These are phyloP conservation scores for Penicillium psychrofluorescens DNA, from an alignment of 495 filamentous ascomycete genomes.

Conservation along the genomic window DNA sequence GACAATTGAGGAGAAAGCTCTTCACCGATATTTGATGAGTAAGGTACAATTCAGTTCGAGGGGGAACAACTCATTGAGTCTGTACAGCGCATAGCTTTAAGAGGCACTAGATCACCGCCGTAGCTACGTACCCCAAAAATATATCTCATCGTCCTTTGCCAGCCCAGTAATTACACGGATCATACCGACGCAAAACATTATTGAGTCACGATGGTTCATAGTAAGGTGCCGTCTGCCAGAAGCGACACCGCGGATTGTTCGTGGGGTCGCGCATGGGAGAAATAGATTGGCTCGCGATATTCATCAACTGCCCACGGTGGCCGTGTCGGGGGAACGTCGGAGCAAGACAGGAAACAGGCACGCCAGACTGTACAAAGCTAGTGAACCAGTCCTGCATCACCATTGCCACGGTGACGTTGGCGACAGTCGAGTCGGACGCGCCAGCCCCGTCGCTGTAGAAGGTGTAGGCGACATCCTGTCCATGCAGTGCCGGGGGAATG, in stretches of 20 bases:
- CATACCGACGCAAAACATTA: neutral
- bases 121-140: too few species aligned
- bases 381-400: slow-evolving; percentile 55
- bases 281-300: slow-evolving; percentile 36
- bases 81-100: too few species aligned
- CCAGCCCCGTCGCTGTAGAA: slow-evolving; percentile 42
- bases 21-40: too few species aligned
- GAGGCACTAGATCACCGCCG: too few species aligned
- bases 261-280: slow-evolving; percentile 32
- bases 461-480: slow-evolving; percentile 53
- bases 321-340: slow-evolving; percentile 37
- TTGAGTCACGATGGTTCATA: neutral
- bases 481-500: slow-evolving; percentile 48
- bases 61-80: too few species aligned
- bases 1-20: too few species aligned
- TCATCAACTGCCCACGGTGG: slow-evolving; percentile 25
- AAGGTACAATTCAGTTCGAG: too few species aligned
- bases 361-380: slow-evolving; percentile 43
- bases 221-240: slow-evolving; percentile 24
- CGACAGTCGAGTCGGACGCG: slow-evolving; percentile 10
- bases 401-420: slow-evolving; percentile 39
- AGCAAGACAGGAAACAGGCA: slow-evolving; percentile 31
- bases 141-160: too few species aligned
- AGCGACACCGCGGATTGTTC: slow-evolving; percentile 37
- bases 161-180: too few species aligned